phyloP scores from a whole-genome alignment of 331 rosid species.

The Malus hybrid region DNA sequence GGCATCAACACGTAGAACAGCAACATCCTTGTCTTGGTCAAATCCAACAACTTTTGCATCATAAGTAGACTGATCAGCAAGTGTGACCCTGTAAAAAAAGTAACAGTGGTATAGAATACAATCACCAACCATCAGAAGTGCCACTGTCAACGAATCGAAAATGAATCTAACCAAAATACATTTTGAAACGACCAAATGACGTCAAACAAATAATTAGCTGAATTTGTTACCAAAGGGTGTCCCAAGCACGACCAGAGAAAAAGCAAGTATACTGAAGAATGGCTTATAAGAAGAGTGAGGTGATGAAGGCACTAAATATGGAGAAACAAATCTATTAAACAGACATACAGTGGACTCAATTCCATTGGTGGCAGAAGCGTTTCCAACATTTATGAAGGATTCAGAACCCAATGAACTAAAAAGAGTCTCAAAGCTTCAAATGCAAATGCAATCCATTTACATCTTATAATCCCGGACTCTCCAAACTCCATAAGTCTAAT shows the following conservation, averaged over 20 bases:
- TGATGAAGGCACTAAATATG: background rate
- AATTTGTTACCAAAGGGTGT: background rate
- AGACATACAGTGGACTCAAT: background rate
- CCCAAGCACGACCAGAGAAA: background rate
- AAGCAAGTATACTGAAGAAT: background rate
- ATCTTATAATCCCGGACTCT: background rate
- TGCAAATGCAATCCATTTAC: background rate
- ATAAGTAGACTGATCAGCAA: constrained; percentile 78
- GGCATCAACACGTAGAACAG: constrained; percentile 71
- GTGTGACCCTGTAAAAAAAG: constrained; percentile 79
- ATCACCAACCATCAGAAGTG: background rate
- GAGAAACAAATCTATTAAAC: background rate
- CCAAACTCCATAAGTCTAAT: background rate
- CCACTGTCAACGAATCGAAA: background rate
- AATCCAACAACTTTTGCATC: constrained; percentile 91
- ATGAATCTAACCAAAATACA: background rate
- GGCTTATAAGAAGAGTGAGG: background rate
- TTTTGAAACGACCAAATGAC: background rate
- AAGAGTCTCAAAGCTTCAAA: background rate
- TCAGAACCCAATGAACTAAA: background rate
- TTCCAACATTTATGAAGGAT: background rate
- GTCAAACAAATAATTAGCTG: background rate
- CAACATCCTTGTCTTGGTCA: constrained; percentile 97
- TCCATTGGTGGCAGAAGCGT: background rate
- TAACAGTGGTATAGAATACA: constrained; percentile 22